Evolutionary conservation across 148 eudicot genomes (phyloP).

Genomic region (Nepenthes gracilis): DNA sequence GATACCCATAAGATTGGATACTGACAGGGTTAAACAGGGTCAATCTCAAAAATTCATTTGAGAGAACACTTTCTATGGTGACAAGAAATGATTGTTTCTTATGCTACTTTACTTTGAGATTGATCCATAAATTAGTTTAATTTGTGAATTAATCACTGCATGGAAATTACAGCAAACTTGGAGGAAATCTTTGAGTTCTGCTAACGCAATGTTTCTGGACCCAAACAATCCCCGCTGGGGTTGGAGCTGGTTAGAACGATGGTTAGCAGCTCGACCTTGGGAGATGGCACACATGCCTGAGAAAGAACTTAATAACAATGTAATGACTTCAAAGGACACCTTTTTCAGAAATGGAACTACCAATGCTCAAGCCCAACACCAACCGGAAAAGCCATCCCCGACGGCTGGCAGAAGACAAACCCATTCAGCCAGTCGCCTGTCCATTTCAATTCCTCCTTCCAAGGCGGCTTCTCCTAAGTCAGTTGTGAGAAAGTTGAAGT

Average conservation of each 20-base stretch:
- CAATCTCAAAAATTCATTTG: no score
- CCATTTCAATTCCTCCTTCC: constrained; percentile 40
- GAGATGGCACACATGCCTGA: constrained; percentile 36
- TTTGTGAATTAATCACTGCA: background rate
- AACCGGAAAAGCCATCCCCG: constrained; percentile 25
- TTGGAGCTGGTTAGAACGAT: constrained; percentile 97
- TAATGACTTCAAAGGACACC: constrained; percentile 7
- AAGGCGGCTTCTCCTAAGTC: constrained; percentile 11
- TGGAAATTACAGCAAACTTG: constrained; percentile 58
- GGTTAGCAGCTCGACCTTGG: constrained; percentile 81
- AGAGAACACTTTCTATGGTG: no score
- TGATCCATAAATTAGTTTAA: background rate
- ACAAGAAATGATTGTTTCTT: no score
- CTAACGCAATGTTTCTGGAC: constrained; percentile 59
- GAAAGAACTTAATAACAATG: constrained; percentile 35
- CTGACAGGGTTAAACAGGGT: no score
- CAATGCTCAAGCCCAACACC: constrained; percentile 6
- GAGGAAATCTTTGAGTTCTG: constrained; percentile 62
- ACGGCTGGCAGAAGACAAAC: constrained; percentile 19
- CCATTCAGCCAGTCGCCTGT: constrained; percentile 24
- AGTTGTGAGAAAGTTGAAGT: constrained; percentile 27
- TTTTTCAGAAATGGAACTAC: background rate
- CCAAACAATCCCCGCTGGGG: constrained; percentile 87
- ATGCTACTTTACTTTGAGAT: no score
- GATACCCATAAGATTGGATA: no score